Base-by-base conservation (phyloP, 2,329 filamentous ascomycete genomes). In the Pseudopyricularia javanii region DNA sequence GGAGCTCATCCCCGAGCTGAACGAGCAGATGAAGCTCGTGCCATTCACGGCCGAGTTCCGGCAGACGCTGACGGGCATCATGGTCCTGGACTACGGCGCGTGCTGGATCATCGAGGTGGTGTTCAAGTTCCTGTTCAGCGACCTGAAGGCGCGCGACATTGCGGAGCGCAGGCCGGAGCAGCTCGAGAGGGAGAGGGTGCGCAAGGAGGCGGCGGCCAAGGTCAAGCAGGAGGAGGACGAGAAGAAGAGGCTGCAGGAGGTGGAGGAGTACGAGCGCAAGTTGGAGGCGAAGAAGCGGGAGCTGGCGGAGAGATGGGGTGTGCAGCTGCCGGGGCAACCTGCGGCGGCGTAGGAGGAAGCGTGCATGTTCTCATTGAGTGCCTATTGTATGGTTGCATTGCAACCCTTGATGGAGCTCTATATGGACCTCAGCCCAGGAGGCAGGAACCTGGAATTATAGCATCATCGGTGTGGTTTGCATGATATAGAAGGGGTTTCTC, bases 41-140 rank as follows among this genome's bases (percentile, higher is more conserved):
- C 88, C 88, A 3, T 98, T 98, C 76, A 96, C 97, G 88, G 74
- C 76, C 3, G 88, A 95, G 61, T 98, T 98, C 79, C 95, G 95
- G 75, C 65, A 78, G 45, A 91, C 85, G 51, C 83, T 98, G 73
- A 94, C 89, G 0, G 68, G 72, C 1, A 76, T 88, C 62, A 98
- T 98, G 93, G 68, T 91, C 7, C 62, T 91, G 34, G 93, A 98
- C 68, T 98, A 91, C 64, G 80, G 73, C 2, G 86, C 85, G 14
- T 98, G 93, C 74, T 97, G 82, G 74, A 56, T 88, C 34, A 87
- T 97, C 56, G 93, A 98, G 71, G 84, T 91, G 59, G 77, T 82
- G 0, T 76, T 98, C 61, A 98, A 98, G 77, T 72, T 67, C 50
- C 67, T 86, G 30, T 98, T 97, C 69, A 91, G 86, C 58, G 93